Base-by-base conservation (phyloP, 176 grass and related monocot genomes). In the Stipa capillata region DNA sequence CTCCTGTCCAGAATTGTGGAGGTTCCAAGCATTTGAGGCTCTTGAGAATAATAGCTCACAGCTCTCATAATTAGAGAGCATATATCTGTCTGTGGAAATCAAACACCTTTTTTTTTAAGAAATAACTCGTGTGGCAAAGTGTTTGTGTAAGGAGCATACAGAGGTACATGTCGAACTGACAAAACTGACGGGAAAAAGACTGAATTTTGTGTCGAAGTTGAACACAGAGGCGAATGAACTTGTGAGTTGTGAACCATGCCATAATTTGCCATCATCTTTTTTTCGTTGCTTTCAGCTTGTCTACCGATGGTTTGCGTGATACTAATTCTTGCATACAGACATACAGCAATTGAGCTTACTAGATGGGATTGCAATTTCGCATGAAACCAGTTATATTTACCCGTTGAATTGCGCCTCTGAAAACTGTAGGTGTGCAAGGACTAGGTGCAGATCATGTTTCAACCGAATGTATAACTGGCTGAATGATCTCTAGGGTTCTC, bases 1-100 rank as follows among this genome's bases (percentile, higher is more conserved):
- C 76, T 90, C 41, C 70, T 97, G 44, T 84, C 82, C 50, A 52
- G 76, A 49, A 81, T 90, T 69, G 84, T 97, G 61, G 89, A 85
- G 64, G 74, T 78, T 14, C 79, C 90, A 57, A 74, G 64, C 69
- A 87, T 59, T 82, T 72, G 61, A 90, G 51, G 7, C 18, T 50
- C 39, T 40, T 21, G 68, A 51, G 21, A 33, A 56, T 4, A 79
- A 65, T 78, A 83, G 47, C 52, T 59, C 65, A 36, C 40, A 71
- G 12, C 47, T 57, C 5, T 57, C 39, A 20, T 62, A n/a, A 18
- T 39, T 15, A 20, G 48, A 58, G 68, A 34, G 17, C 10, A n/a
- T 50, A 57, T 28, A 47, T 55, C 25, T 73, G 54, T 73, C 60
- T 52, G 56, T 32, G 39, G 40, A 81, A 78, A n/a, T n/a, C n/a